Conservation (phyloP, 192 early-diverging fungal genomes). For the Pilobolus umbonatus region DNA sequence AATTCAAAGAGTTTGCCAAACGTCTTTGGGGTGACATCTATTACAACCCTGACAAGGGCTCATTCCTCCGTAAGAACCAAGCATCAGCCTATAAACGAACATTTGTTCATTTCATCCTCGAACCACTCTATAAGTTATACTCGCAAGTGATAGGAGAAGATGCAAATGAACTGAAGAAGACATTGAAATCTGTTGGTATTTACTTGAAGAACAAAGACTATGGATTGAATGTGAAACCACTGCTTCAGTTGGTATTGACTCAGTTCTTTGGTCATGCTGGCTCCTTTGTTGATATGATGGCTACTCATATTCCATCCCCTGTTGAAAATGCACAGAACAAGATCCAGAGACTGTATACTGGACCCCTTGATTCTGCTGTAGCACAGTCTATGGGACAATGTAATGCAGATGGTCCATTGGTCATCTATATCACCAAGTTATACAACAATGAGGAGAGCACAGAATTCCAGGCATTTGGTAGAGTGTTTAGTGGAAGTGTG, state of each 20-base stretch:
- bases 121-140: constrained; percentile 93
- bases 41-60: constrained; percentile 74
- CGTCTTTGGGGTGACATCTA: constrained; percentile 98
- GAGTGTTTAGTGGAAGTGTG: constrained; percentile 90
- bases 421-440: constrained; percentile 89
- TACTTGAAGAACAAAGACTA: constrained; percentile 73
- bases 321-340: constrained; percentile 64
- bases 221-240: constrained; percentile 77
- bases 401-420: constrained; percentile 87
- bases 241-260: constrained; percentile 74
- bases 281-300: constrained; percentile 91
- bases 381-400: constrained; percentile 72
- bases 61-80: constrained; percentile 72
- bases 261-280: constrained; percentile 88
- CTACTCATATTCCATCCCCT: constrained; percentile 75
- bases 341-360: constrained; percentile 57
- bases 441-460: constrained; percentile 85
- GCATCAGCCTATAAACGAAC: constrained; percentile 61
- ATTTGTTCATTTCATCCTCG: constrained; percentile 95
- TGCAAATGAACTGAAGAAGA: constrained; percentile 58
- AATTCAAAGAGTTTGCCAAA: constrained; percentile 76
- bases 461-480: constrained; percentile 86
- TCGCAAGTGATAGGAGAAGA: constrained; percentile 80
- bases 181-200: constrained; percentile 77
- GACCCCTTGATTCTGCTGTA: constrained; percentile 50